phyloP scores from a whole-genome alignment of 225 moss, liverwort and hornwort species.

The Polytrichum formosum region DNA sequence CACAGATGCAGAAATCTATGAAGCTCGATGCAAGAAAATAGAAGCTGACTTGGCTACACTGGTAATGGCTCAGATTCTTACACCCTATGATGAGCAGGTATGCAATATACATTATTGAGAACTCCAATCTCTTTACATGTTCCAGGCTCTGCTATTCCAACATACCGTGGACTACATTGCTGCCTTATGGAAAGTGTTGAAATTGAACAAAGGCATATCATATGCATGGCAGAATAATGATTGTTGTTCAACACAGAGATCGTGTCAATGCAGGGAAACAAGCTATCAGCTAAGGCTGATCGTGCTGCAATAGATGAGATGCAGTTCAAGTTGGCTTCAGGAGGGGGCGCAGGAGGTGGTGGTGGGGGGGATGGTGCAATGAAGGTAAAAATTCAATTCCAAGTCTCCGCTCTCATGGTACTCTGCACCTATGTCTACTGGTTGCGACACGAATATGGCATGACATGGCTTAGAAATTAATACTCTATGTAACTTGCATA shows the following conservation, averaged over 20 bases:
- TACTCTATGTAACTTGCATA: too few species aligned
- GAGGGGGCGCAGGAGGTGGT: not conserved
- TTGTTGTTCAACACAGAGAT: not conserved
- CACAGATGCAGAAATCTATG: slow-evolving; percentile 7
- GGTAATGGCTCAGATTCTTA: slow-evolving; percentile 3
- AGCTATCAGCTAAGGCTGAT: slow-evolving; percentile 30
- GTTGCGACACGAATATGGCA: too few species aligned
- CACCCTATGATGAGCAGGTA: too few species aligned
- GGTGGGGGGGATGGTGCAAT: slow-evolving; percentile 4
- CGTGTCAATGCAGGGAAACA: slow-evolving; percentile 9
- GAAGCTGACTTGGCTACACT: slow-evolving; percentile 17
- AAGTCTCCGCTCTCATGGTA: too few species aligned
- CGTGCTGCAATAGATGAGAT: slow-evolving; percentile 32
- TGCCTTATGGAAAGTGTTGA: too few species aligned
- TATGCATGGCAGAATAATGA: not conserved
- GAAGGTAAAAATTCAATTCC: slow-evolving; percentile 15
- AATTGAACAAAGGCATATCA: not conserved
- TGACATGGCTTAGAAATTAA: too few species aligned
- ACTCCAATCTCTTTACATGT: too few species aligned
- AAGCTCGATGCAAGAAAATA: slow-evolving; percentile 12
- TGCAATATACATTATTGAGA: too few species aligned
- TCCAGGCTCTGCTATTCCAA: too few species aligned
- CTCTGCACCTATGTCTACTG: too few species aligned
- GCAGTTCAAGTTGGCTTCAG: slow-evolving; percentile 23
- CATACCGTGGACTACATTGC: too few species aligned